A percentile compares a stretch with the other conserved stretches of the same genome.
phyloP scores from a whole-genome alignment of 139 green algal species.

The Coccomyxa sp. region DNA sequence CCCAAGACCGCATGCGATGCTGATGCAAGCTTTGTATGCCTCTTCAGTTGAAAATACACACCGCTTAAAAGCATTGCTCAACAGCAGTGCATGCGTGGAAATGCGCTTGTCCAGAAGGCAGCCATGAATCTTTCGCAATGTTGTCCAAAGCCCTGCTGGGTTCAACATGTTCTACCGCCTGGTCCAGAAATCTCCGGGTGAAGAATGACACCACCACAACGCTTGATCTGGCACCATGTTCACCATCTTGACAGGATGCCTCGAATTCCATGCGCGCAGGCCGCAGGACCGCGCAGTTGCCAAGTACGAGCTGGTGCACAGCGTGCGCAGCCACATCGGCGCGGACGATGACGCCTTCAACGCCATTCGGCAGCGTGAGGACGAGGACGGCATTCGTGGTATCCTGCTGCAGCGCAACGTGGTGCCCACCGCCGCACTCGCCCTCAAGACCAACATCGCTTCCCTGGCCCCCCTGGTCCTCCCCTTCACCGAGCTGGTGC shows the following conservation, averaged over 20 bases:
- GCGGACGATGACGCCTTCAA: constrained; percentile 53
- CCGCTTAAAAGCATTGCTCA: no score
- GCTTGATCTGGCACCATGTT: no score
- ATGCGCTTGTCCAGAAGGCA: no score
- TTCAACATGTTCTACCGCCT: no score
- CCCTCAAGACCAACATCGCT: constrained; percentile 67
- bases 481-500: constrained; percentile 49
- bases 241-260: not conserved
- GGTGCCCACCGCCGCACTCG: constrained; percentile 41
- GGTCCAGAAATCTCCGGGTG: no score
- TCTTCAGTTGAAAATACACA: no score
- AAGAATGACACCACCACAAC: no score
- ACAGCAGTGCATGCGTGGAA: no score
- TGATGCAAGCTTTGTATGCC: no score
- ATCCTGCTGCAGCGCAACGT: constrained; percentile 49
- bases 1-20: no score
- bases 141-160: no score
- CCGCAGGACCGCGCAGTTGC: constrained; percentile 24
- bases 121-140: no score
- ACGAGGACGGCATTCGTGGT: constrained; percentile 38
- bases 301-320: constrained; percentile 66
- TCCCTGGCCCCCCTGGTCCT: constrained; percentile 55
- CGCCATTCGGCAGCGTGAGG: constrained; percentile 43
- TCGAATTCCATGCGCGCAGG: constrained; percentile 2
- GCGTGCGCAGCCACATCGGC: constrained; percentile 63